These are phyloP conservation scores for Chrysophaeum taylorii DNA, from an alignment of 352 stramenopile species.

Conservation along the genomic window DNA sequence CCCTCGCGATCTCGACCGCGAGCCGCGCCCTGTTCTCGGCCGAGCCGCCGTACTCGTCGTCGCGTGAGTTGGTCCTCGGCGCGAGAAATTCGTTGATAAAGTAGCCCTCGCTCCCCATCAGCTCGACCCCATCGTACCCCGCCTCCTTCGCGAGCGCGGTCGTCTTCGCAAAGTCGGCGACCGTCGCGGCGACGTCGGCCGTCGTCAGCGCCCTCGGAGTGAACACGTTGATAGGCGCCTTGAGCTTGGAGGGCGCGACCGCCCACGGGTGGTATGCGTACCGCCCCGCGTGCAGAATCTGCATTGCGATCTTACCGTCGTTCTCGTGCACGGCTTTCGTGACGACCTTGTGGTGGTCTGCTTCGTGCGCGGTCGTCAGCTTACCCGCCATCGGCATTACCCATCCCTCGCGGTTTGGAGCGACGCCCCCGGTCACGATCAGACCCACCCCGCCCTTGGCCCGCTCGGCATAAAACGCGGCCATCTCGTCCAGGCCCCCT, in stretches of 20 bases:
- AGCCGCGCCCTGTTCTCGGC: slow-evolving; percentile 87
- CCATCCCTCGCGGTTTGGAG: slow-evolving; percentile 80
- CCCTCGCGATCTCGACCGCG: slow-evolving; percentile 80
- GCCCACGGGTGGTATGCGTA: slow-evolving; percentile 91
- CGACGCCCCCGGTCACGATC: slow-evolving; percentile 81
- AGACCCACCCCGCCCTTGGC: slow-evolving; percentile 80
- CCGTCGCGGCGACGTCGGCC: slow-evolving; percentile 69
- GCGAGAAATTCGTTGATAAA: slow-evolving; percentile 96
- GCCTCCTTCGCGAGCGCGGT: slow-evolving; percentile 68
- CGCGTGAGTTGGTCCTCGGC: slow-evolving; percentile 80
- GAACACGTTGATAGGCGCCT: slow-evolving; percentile 84
- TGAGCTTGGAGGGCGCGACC: slow-evolving; percentile 76
- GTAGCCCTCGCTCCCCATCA: slow-evolving; percentile 97
- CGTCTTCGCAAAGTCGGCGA: slow-evolving; percentile 80
- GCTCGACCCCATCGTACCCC: slow-evolving; percentile 93
- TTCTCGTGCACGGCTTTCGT: slow-evolving; percentile 76
- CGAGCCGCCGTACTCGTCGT: slow-evolving; percentile 78
- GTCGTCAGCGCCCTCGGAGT: slow-evolving; percentile 64
- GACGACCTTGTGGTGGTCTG: slow-evolving; percentile 75
- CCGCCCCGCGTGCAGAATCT: slow-evolving; percentile 81
- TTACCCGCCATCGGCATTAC: slow-evolving; percentile 83
- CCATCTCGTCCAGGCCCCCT: slow-evolving; percentile 61
- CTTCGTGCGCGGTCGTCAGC: slow-evolving; percentile 73
- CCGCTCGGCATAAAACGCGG: slow-evolving; percentile 82
- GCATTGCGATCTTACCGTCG: slow-evolving; percentile 66